Evolutionary conservation across 495 filamentous ascomycete genomes (phyloP), one percentile per base, ranked within the genome.

Genomic region (Poronia punctata): DNA sequence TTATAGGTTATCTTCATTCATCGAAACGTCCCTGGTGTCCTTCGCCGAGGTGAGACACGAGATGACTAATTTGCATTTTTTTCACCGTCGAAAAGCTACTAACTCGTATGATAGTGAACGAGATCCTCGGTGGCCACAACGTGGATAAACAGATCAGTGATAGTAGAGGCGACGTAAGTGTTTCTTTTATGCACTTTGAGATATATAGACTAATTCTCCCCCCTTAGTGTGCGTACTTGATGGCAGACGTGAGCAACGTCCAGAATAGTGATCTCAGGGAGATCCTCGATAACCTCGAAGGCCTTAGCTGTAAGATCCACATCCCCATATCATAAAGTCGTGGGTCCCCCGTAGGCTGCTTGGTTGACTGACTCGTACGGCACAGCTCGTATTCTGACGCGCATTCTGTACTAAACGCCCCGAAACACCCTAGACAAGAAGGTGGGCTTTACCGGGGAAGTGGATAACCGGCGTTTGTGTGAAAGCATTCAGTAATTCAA

Each of bases 131-230:
- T 11, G 80, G 92, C 40, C 89, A 99, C 66, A 99, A 99, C 57
- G 88, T 99, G 45, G 92, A 95, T 59, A 96, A 95, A 70, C 93
- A 99, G 61, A 96, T 88, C 68, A 89, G 86, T 21, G 93, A 96
- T 59, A 92, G 81, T 66, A 80, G 84, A 69, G 92, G 88, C 49
- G 90, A 96, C 62, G 82, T 86, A 64, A 41, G 75, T 60, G 19
- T 33, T 38, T 17, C 20, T 24, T 17, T 33, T 35, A 29, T 1
- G 24, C 25, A 7, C 12, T 45, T n/a, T 24, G 7, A 15, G 22
- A 31, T 6, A 12, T 45, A 35, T 11, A 32, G 18, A 35, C 46
- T 54, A 39, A 60, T 17, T 3, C 15, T 24, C 32, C 24, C 45
- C 4, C 36, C 15, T 47, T 18, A 83, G 81, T 75, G 88, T 44